These are phyloP conservation scores for Thelonectria rubi DNA, from an alignment of 2,329 filamentous ascomycete species.

Conservation along the genomic window DNA sequence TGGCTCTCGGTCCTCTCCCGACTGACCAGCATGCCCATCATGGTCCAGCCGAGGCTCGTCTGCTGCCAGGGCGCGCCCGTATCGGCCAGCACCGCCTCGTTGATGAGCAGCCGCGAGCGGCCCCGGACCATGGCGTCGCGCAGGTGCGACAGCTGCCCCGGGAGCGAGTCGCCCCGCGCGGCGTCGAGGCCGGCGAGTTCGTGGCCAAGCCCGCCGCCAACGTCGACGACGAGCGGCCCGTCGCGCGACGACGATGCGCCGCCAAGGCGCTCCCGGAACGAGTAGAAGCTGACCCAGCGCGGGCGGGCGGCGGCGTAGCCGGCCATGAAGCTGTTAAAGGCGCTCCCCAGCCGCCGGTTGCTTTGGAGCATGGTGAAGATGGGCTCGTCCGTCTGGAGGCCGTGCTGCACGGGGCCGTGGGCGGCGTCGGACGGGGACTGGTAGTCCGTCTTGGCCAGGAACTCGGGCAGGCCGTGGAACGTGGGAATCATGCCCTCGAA, in stretches of 20 bases:
- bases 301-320: conserved; percentile 46
- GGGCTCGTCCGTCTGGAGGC: conserved; percentile 35
- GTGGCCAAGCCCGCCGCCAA: conserved; percentile 26
- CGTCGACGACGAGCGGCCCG: conserved; percentile 26
- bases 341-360: conserved; percentile 41
- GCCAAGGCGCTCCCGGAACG: conserved; percentile 18
- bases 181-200: conserved; percentile 15
- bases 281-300: conserved; percentile 46
- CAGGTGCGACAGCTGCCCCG: conserved; percentile 28
- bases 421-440: conserved; percentile 42
- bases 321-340: conserved; percentile 49
- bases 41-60: conserved; percentile 41
- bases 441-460: conserved; percentile 46
- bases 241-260: background rate
- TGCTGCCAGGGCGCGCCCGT: conserved; percentile 33
- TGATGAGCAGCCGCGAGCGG: conserved; percentile 35
- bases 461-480: conserved; percentile 45
- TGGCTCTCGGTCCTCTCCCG: conserved; percentile 34
- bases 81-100: conserved; percentile 29
- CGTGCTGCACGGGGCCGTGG: conserved; percentile 34
- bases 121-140: conserved; percentile 30
- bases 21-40: conserved; percentile 38
- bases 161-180: background rate
- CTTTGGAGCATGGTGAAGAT: conserved; percentile 47
- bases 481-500: conserved; percentile 32